Percentiles rank a stretch among this genome's conserved stretches.
phyloP scores from a whole-genome alignment of 2,329 filamentous ascomycete species.

The Beauveria australis region DNA sequence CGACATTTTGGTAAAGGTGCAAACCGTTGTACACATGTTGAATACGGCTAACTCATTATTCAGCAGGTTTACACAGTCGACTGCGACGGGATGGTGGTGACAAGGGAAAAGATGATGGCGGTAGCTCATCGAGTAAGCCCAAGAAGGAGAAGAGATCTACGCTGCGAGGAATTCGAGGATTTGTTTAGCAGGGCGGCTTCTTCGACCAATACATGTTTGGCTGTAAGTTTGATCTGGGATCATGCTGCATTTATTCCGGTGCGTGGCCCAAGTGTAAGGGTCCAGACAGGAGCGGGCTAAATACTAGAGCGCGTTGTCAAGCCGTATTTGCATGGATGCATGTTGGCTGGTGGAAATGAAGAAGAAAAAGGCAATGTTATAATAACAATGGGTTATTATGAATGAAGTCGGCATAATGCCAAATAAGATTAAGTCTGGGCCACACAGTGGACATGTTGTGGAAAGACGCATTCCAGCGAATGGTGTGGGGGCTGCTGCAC shows the following conservation, averaged over 20 bases:
- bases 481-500: not conserved
- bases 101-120: constrained; percentile 35
- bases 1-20: constrained; percentile 31
- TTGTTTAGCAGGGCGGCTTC: constrained; percentile 18
- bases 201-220: not conserved
- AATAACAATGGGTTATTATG: not conserved
- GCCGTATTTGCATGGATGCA: not conserved
- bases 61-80: constrained; percentile 41
- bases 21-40: not conserved
- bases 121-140: constrained; percentile 15
- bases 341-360: not conserved
- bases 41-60: not conserved
- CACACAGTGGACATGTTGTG: not conserved
- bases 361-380: not conserved
- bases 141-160: constrained; percentile 30
- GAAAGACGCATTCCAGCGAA: not conserved
- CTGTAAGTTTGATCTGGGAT: not conserved
- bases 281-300: not conserved
- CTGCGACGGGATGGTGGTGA: constrained; percentile 41
- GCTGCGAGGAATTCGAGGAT: constrained; percentile 34
- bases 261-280: not conserved
- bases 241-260: too few species aligned
- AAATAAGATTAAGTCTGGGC: not conserved
- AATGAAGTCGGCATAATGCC: not conserved
- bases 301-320: not conserved